Base-by-base conservation (phyloP, 2,329 filamentous ascomycete genomes). In the Fusarium algeriense region DNA sequence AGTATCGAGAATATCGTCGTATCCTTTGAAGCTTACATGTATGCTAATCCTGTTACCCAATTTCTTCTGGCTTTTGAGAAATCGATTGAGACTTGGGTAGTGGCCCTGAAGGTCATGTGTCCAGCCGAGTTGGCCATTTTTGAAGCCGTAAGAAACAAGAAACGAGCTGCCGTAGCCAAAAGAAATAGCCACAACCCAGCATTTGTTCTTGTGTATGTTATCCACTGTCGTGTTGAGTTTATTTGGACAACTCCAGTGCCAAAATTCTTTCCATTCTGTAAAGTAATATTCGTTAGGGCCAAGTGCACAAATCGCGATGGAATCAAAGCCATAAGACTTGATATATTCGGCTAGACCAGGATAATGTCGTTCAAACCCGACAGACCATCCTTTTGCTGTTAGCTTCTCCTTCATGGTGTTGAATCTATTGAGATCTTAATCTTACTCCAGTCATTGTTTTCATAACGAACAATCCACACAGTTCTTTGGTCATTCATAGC, bases 391-490 rank as follows among this genome's bases (percentile, higher is more conserved):
- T 40, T 20, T 17, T 28, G 44, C 44, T 56, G 6, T 54, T 37
- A 52, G 49, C 11, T n/a, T 20, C 23, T 23, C 14, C 7, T n/a
- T 13, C 6, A 43, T 60, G 7, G 11, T 5, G 7, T 20, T 3
- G 9, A 5, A 15, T 8, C 23, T 3, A 7, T 48, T 20, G 54
- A 26, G n/a, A 15, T 28, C 34, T 35, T 56, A 69, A 15, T 28
- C 34, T 35, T 56, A 69, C 67, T 13, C 54, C 58, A 67, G 20
- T 7, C 30, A 14, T 46, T 40, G n/a, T 63, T 48, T 26, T 17
- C 41, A 28, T 60, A 53, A 12, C 59, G 44, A 6, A 15, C 50
- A 7, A 69, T 44, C 58, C 58, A 57, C 19, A 41, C 37, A 10
- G 44, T 26, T 1, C 7, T 20, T 43, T 50, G 28, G 5, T 17